Evolutionary conservation across 2,329 filamentous ascomycete species (phyloP).

Genomic region (Ceratocystis huliohia): DNA sequence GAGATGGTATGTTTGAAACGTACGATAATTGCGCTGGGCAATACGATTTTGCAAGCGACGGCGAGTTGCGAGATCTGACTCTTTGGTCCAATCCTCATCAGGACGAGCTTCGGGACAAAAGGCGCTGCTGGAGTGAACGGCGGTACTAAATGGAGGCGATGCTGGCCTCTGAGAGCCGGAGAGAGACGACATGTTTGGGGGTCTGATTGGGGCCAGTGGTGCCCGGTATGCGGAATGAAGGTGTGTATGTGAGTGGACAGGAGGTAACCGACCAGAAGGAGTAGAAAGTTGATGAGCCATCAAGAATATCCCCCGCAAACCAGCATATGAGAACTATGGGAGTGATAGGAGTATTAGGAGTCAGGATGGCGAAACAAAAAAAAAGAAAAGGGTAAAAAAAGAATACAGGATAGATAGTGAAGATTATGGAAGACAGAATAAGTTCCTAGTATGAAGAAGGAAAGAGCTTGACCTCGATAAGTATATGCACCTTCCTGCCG

Average conservation of each 20-base stretch:
- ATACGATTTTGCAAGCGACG: constrained; percentile 65
- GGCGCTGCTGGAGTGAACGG: constrained; percentile 61
- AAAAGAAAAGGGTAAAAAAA: neutral
- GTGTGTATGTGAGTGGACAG: neutral
- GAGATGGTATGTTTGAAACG: constrained; percentile 50
- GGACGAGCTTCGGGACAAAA: constrained; percentile 90
- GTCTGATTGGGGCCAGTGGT: neutral
- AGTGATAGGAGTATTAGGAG: neutral
- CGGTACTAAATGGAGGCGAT: neutral
- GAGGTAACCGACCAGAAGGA: neutral
- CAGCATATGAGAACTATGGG: neutral
- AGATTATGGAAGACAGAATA: neutral
- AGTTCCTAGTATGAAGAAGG: neutral
- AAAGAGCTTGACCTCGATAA: neutral
- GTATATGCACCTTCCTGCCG: neutral
- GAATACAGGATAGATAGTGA: neutral
- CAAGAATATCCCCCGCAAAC: neutral
- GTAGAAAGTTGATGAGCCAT: neutral
- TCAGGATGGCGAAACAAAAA: neutral
- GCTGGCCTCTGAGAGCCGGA: constrained; percentile 7
- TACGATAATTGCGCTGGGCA: constrained; percentile 65
- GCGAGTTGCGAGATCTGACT: constrained; percentile 89
- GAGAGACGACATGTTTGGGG: constrained; percentile 1
- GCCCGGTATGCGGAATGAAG: neutral
- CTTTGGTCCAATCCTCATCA: constrained; percentile 98